Conservation (phyloP, 495 filamentous ascomycete species). For the Penicillium longicatenatum region DNA sequence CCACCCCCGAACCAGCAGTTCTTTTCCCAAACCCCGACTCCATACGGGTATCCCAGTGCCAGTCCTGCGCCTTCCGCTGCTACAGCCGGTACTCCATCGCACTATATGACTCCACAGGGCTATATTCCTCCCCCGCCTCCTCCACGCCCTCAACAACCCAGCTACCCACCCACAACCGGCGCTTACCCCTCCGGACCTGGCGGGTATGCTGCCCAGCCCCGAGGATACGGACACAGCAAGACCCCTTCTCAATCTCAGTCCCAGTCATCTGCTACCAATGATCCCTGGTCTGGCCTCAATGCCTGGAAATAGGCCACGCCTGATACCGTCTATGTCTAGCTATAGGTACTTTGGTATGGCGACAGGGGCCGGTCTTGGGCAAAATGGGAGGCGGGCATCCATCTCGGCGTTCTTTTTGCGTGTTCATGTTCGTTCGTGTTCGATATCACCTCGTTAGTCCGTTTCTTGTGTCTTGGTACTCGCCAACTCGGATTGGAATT, state of each 20-base stretch:
- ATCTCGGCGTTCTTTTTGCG: conserved; percentile 16
- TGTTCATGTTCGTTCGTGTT: conserved; percentile 2
- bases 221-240: conserved; percentile 45
- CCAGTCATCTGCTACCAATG: conserved; percentile 40
- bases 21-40: conserved; percentile 43
- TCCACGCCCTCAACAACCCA: conserved; percentile 75
- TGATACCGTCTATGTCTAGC: background rate
- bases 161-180: conserved; percentile 59
- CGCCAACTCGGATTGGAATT: conserved; percentile 7
- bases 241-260: conserved; percentile 47
- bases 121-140: conserved; percentile 93
- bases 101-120: conserved; percentile 65
- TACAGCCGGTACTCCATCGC: conserved; percentile 23
- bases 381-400: conserved; percentile 15
- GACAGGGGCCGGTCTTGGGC: background rate
- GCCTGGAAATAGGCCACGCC: conserved; percentile 68
- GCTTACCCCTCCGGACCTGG: conserved; percentile 60
- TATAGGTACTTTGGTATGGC: background rate
- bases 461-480: conserved; percentile 3
- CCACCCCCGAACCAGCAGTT: conserved; percentile 47
- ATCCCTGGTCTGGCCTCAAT: conserved; percentile 87
- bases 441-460: conserved; percentile 15
- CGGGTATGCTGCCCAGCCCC: conserved; percentile 57
- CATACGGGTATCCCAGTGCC: conserved; percentile 38
- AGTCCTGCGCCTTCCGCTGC: conserved; percentile 37